Base-by-base conservation (phyloP, 805 yeast genomes). In the Ogataea nakhonphanomensis region DNA sequence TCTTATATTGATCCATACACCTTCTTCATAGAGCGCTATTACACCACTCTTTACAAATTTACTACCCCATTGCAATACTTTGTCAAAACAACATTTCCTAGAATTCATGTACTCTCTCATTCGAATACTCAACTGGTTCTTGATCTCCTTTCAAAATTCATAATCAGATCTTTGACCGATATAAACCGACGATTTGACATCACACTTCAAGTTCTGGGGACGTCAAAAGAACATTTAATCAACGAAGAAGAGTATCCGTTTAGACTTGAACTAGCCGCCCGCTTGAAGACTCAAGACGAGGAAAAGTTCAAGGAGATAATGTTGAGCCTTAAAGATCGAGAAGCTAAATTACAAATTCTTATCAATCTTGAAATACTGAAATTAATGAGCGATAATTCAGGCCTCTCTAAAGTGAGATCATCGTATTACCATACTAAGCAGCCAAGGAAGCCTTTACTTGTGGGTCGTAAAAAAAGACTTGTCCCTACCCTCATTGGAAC, bases 401-500 rank as follows among this genome's bases (percentile, higher is more conserved):
- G 35, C n/a, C 36, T 5, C 5, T 17, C 20, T 5, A 17, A 17
- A 17, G 20, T 17, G 20, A 17, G 20, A 17, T 17, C 20, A 5
- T 17, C 20, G 20, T 17, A 17, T 17, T 17, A 17, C 5, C 20
- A 17, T 17, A 17, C 20, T 17, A 17, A 17, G 20, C 20, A 17
- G 20, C 5, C 20, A 17, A 17, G 20, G 20, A 17, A 17, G 20
- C 3, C 20, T 17, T 17, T 17, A 17, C 35, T 55, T 7, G 64
- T 61, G 5, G 64, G 64, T 4, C 51, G 61, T 13, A 61, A 58
- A 31, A 58, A 58, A 37, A 41, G 64, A 24, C 42, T 61, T 7
- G 53, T 62, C 3, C 66, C 67, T 3, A 62, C 67, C 0, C 38
- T 63, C 7, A 42, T 59, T 15, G 67, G 67, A 5, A 59, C 63